Percentiles rank a stretch among this genome's conserved stretches.
Evolutionary conservation across 306 rosid species (phyloP).

Genomic region (Cucurbita moschata): DNA sequence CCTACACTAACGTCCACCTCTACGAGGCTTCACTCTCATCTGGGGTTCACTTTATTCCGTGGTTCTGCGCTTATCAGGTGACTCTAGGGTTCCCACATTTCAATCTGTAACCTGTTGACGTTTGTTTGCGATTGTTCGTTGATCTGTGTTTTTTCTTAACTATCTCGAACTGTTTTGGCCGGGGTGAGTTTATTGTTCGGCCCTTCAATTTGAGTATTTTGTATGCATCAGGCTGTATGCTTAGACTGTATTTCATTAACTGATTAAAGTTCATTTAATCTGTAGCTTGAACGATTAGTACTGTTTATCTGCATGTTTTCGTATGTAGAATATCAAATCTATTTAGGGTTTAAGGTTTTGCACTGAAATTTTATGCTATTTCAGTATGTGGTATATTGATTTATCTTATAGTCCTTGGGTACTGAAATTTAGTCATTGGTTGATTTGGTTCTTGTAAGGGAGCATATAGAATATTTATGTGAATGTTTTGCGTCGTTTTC

Average conservation of each 20-base stretch:
- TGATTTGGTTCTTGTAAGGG: not conserved
- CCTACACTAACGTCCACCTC: slow-evolving; percentile 12
- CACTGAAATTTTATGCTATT: not conserved
- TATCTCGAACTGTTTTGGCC: not conserved
- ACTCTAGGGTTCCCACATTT: slow-evolving; percentile 17
- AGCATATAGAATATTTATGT: not conserved
- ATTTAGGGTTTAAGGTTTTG: slow-evolving; percentile 39
- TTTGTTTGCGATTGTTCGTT: not conserved
- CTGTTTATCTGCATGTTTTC: not conserved
- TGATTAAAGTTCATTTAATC: not conserved
- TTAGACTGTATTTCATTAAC: no score
- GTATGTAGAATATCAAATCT: not conserved
- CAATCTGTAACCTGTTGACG: not conserved
- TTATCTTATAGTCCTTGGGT: not conserved
- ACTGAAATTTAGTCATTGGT: not conserved
- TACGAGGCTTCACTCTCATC: slow-evolving; percentile 2
- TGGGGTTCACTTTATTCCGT: slow-evolving; percentile 22
- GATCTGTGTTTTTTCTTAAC: not conserved
- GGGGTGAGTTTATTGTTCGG: not conserved
- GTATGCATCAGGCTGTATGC: not conserved
- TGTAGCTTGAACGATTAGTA: not conserved
- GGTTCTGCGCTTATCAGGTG: slow-evolving; percentile 42
- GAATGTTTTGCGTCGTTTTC: not conserved
- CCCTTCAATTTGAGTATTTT: not conserved
- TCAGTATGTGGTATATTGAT: not conserved